Evolutionary conservation across 805 yeast species (phyloP).

Genomic region (Yarrowia sp.): DNA sequence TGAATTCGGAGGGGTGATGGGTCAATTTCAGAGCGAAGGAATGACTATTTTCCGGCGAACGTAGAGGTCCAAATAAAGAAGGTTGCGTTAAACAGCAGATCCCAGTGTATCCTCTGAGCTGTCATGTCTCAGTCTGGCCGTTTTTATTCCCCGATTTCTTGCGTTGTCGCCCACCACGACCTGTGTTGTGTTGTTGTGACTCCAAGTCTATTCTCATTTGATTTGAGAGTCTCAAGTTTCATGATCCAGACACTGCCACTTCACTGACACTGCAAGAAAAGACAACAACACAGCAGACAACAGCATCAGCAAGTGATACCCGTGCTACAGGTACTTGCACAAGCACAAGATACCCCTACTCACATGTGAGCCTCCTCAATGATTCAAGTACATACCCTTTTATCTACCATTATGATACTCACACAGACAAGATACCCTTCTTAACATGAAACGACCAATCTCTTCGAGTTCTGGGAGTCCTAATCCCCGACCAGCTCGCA

Average conservation of each 20-base stretch:
- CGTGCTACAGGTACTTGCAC: too few relatives aligned
- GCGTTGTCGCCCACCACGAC: not conserved
- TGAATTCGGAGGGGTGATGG: not conserved
- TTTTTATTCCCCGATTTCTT: too few relatives aligned
- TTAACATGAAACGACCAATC: not conserved
- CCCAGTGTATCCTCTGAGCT: too few relatives aligned
- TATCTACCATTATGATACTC: not conserved
- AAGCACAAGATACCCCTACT: too few relatives aligned
- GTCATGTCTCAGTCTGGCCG: too few relatives aligned
- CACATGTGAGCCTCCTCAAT: not conserved
- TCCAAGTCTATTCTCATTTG: not conserved
- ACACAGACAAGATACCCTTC: not conserved
- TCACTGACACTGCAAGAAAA: not conserved
- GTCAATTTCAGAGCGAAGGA: not conserved
- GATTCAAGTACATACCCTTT: too few relatives aligned
- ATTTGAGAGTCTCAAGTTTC: not conserved
- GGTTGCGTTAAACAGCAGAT: too few relatives aligned
- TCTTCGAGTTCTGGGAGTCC: conserved; percentile 1
- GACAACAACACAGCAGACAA: not conserved
- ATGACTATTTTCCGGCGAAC: too few relatives aligned
- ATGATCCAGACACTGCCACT: not conserved
- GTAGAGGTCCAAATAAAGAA: too few relatives aligned
- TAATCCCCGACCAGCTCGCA: not conserved
- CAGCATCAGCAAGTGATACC: too few relatives aligned
- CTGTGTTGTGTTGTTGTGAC: not conserved